phyloP scores from a whole-genome alignment of 495 filamentous ascomycete genomes.

The Chaetomium fimeti region DNA sequence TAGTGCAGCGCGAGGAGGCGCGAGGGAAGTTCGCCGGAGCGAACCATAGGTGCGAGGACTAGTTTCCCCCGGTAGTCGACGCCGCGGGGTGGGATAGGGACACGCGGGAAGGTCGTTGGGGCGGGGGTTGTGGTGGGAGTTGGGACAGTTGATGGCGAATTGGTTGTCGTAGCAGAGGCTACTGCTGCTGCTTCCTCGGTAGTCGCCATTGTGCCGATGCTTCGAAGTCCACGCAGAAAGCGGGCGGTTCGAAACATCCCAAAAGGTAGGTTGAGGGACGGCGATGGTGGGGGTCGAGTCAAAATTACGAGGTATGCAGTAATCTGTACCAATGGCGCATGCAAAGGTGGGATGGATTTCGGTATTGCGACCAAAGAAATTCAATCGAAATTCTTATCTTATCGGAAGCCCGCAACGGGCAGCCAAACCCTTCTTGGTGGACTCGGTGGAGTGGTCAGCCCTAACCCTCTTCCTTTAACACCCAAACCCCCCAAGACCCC shows the following conservation, averaged over 20 bases:
- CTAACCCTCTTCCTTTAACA: constrained; percentile 2
- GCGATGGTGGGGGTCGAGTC: background rate
- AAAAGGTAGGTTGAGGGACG: background rate
- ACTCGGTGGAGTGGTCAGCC: background rate
- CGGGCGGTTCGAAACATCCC: constrained; percentile 22
- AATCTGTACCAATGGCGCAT: background rate
- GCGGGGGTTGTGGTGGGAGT: background rate
- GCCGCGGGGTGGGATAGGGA: constrained; percentile 81
- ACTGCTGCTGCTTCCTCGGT: constrained; percentile 8
- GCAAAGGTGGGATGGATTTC: background rate
- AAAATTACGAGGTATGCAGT: background rate
- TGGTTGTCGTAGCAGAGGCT: constrained; percentile 3
- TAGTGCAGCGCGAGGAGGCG: constrained; percentile 86
- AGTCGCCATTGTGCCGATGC: constrained; percentile 14
- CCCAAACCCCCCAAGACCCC: too few relatives aligned
- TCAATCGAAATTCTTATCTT: constrained; percentile 5
- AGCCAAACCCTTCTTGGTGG: too few relatives aligned
- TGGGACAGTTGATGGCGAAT: background rate
- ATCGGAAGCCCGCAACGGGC: background rate
- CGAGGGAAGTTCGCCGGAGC: constrained; percentile 88
- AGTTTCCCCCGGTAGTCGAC: constrained; percentile 92
- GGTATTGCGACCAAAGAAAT: constrained; percentile 3
- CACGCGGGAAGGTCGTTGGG: constrained; percentile 57
- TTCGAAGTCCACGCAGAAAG: constrained; percentile 17
- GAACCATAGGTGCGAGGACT: constrained; percentile 96